Evolutionary conservation across 495 filamentous ascomycete genomes (phyloP), one percentile per base, ranked within the genome.

Genomic region (Hyaloscypha bicolor): DNA sequence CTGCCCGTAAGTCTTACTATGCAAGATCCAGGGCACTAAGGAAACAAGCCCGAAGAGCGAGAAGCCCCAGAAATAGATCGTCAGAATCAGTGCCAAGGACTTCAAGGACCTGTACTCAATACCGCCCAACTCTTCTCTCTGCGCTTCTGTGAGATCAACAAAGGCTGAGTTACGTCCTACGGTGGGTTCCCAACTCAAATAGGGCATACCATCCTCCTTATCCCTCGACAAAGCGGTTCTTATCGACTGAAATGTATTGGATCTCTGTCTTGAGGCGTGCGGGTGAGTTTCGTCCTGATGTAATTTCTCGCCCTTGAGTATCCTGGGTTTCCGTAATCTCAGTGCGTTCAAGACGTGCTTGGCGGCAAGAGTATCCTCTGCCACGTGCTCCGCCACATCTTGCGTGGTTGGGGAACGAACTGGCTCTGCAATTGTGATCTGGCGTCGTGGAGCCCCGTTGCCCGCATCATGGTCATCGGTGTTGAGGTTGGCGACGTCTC

Each of bases 91-190:
- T 1, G 91, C 90, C 42, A 98, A 76, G 6, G 92, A 92, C 76
- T 97, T 97, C 53, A 97, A 78, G 0, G 93, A 90, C 9, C 94
- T 87, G 73, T 98, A 98, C 78, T 98, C 94, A 55, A 97, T 97
- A 14, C 94, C 94, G 4, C 94, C 94, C 14, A 98, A 81, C 74
- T 98, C 94, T 70, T 98, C 92, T 58, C 93, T 84, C 77, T 98
- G 94, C 65, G 92, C 92, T 75, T 96, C 91, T 0, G 89, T 92
- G 60, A 98, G 78, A 75, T 93, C 91, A 8, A 95, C 82, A 69
- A 99, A 99, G 21, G 90, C 88, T 32, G 94, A 97, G 74, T 98
- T 98, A 51, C 95, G 85, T 21, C 91, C 95, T 45, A 97, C 81
- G 0, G 95, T 99, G 6, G 95, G 92, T 75, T 93, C 87, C 88